Conservation (phyloP, 192 early-diverging fungal genomes). For the Backusella parvicylindrica region DNA sequence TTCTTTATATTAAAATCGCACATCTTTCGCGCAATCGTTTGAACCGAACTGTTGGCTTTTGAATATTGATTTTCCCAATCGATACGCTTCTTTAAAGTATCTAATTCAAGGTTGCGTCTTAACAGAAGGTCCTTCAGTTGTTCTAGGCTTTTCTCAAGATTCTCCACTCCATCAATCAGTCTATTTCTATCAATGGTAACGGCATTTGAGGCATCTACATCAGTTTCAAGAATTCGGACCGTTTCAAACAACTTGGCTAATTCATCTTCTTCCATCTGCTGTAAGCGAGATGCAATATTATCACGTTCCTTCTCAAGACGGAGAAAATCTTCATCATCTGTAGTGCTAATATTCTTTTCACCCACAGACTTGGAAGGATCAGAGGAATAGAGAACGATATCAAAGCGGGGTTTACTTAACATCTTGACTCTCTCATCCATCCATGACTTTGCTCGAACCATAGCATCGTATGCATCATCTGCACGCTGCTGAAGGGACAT, state of each 20-base stretch:
- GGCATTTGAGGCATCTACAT: conserved; percentile 26
- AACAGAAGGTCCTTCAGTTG: conserved; percentile 5
- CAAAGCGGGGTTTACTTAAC: conserved; percentile 11
- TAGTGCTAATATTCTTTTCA: background rate
- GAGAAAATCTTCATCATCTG: conserved; percentile 24
- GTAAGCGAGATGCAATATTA: conserved; percentile 17
- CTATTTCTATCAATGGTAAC: conserved; percentile 27
- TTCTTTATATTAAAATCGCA: conserved; percentile 36
- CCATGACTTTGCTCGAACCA: conserved; percentile 21
- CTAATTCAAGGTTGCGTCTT: conserved; percentile 13
- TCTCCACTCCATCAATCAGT: conserved; percentile 13
- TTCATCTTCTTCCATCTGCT: conserved; percentile 29
- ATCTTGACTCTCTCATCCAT: conserved; percentile 21
- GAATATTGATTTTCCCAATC: conserved; percentile 27
- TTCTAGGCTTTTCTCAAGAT: conserved; percentile 13
- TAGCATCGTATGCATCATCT: conserved; percentile 19
- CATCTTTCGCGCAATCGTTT: conserved; percentile 26
- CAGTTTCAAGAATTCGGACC: conserved; percentile 25
- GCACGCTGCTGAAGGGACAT: conserved; percentile 22
- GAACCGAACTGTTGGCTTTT: conserved; percentile 24
- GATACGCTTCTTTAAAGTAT: conserved; percentile 16
- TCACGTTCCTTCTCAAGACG: conserved; percentile 38
- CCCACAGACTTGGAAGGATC: background rate
- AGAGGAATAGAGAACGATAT: conserved; percentile 5
- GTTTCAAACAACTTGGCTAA: conserved; percentile 21